A percentile compares a stretch with the other conserved stretches of the same genome.
phyloP scores from a whole-genome alignment of 2,329 filamentous ascomycete species.

The Colletotrichum limetticola region DNA sequence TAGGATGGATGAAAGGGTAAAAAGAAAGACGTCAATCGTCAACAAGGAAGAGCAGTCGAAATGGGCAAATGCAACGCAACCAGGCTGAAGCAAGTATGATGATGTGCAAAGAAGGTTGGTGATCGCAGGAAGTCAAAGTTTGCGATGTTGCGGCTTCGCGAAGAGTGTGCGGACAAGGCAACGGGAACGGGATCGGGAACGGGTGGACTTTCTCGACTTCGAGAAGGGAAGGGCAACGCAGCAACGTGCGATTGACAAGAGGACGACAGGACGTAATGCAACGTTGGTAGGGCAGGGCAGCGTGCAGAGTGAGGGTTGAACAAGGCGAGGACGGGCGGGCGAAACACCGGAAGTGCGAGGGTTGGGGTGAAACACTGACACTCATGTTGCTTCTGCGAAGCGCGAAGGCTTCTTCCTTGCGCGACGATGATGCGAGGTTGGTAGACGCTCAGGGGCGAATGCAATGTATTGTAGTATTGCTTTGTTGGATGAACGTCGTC shows the following conservation, averaged over 20 bases:
- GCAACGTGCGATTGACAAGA: conserved; percentile 9
- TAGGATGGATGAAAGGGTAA: neutral
- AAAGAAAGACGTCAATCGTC: neutral
- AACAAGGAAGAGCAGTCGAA: neutral
- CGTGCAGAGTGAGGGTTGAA: neutral
- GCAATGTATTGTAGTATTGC: neutral
- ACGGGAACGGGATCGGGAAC: neutral
- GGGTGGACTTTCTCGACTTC: conserved; percentile 29
- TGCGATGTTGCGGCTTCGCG: neutral
- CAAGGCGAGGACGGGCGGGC: conserved; percentile 22
- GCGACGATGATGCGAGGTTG: conserved; percentile 18
- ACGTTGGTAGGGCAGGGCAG: conserved; percentile 4
- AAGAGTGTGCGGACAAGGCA: neutral
- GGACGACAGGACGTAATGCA: conserved; percentile 9
- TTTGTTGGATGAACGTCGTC: neutral
- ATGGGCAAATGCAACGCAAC: conserved; percentile 30
- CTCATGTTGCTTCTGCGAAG: conserved; percentile 53
- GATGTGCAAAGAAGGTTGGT: conserved; percentile 33
- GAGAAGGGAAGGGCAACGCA: conserved; percentile 26
- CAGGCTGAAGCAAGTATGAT: conserved; percentile 29
- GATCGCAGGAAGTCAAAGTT: conserved; percentile 18
- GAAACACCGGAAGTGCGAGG: conserved; percentile 39
- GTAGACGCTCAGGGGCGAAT: neutral
- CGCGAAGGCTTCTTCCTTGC: conserved; percentile 37
- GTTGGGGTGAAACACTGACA: conserved; percentile 54